Base-by-base conservation (phyloP, 2,329 filamentous ascomycete species). In the Paraphoma chrysanthemicola region DNA sequence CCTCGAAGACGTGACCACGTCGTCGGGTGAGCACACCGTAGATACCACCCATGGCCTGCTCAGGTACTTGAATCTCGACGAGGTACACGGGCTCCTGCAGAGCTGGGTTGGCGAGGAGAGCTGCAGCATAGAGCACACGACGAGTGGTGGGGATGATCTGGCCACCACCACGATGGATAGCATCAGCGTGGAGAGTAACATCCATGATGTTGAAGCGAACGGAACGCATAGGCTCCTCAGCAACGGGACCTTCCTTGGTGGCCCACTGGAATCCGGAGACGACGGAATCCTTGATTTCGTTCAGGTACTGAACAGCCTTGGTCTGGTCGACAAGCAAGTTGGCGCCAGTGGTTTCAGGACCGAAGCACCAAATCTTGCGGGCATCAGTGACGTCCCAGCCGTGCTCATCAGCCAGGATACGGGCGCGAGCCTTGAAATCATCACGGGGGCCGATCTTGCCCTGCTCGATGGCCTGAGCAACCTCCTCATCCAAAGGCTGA, bases 201-300 rank as follows among this genome's bases (percentile, higher is more conserved):
- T 99, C 95, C 79, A 97, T 89, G 81, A 99, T 90, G 90, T 99
- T 99, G 88, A 96, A 99, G 85, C 95, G 92, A 82, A 96, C 82
- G 70, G 90, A 90, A 80, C 95, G 92, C 93, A 99, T 94, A 75
- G 95, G 95, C 89, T 99, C 95, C 85, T 99, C 95, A 73, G 91
- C 93, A 78, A 99, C 83, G 76, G 95, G 95, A 86, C 95, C 95
- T 88, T 99, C 95, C 79, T 94, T 90, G 74, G 92, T 92, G 70
- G 95, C 95, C 95, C 95, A 99, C 84, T 99, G 95, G 93, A 99
- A 99, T 89, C 95, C 95, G 72, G 95, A 98, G 78, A 98, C 93
- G 73, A 98, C 90, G 61, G 94, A 98, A 80, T 99, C 95, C 91
- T 99, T 99, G 89, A 99, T 99, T 91, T 99, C 95, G 86, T 92